A percentile compares a stretch with the other conserved stretches of the same genome.
phyloP scores from a whole-genome alignment of 352 stramenopile species.

The Thalassiosira ordinaria region DNA sequence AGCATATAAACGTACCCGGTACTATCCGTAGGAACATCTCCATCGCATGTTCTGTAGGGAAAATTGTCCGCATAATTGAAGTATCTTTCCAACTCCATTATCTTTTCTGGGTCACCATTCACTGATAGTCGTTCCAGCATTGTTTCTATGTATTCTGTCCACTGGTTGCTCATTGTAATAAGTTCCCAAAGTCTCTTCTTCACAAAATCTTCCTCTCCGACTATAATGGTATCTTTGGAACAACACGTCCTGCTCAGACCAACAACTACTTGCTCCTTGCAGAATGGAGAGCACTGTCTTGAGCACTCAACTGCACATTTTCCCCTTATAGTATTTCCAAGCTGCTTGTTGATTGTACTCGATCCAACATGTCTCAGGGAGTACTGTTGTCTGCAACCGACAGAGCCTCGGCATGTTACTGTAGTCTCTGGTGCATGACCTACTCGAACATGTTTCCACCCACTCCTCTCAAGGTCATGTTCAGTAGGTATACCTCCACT shows the following conservation, averaged over 20 bases:
- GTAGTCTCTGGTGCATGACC: background rate
- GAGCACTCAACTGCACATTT: constrained; percentile 27
- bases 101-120: background rate
- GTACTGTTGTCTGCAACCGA: constrained; percentile 35
- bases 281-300: constrained; percentile 16
- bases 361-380: constrained; percentile 34
- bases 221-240: constrained; percentile 4
- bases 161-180: background rate
- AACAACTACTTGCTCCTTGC: constrained; percentile 37
- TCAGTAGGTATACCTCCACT: constrained; percentile 8
- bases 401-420: background rate
- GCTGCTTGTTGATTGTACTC: constrained; percentile 34
- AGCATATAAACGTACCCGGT: background rate
- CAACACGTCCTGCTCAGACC: constrained; percentile 11
- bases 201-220: background rate
- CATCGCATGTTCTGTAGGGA: background rate
- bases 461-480: background rate
- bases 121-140: background rate
- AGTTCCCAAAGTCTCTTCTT: background rate
- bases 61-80: background rate
- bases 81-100: background rate
- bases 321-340: constrained; percentile 30
- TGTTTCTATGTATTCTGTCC: background rate
- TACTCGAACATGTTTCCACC: constrained; percentile 39
- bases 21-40: background rate